Evolutionary conservation across 75 land plant genomes (phyloP).

Genomic region (Selaginella moellendorffii): DNA sequence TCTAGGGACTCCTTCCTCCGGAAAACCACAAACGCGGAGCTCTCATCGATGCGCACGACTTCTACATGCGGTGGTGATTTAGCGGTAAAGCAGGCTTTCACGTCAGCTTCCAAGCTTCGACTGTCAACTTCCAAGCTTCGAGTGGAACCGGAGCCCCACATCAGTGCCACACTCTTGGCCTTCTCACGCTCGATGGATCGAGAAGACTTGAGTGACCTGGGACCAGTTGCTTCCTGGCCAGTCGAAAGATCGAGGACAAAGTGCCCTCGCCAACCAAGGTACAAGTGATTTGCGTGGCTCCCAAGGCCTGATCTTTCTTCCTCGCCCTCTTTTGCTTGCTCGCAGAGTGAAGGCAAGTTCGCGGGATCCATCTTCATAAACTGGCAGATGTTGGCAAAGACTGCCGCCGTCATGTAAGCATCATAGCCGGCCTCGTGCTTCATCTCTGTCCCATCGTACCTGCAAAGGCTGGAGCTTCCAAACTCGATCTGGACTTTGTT

Average conservation of each 20-base stretch:
- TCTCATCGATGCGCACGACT: not conserved
- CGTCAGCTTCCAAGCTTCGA: not conserved
- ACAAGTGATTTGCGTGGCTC: conserved; percentile 42
- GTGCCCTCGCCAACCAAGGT: conserved; percentile 43
- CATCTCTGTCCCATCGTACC: conserved; percentile 32
- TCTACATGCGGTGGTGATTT: not conserved
- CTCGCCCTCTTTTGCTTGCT: conserved; percentile 33
- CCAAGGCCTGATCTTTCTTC: conserved; percentile 4
- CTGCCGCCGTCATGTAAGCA: conserved; percentile 36
- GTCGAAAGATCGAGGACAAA: conserved; percentile 45
- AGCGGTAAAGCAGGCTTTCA: not conserved
- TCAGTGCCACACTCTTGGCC: not conserved
- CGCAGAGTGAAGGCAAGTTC: not conserved
- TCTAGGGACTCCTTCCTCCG: not conserved
- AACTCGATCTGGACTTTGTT: not conserved
- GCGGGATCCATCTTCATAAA: not conserved
- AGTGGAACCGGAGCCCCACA: not conserved
- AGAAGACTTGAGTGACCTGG: conserved; percentile 11
- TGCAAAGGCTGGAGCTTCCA: not conserved
- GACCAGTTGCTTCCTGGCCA: conserved; percentile 25
- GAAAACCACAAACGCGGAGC: conserved; percentile 3
- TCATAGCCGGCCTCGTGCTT: conserved; percentile 99
- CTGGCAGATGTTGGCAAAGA: not conserved
- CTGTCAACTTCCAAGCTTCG: not conserved
- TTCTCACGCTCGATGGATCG: not conserved